Evolutionary conservation across 495 filamentous ascomycete species (phyloP), one percentile per base, ranked within the genome.

Genomic region (Corynascus novoguineensis): DNA sequence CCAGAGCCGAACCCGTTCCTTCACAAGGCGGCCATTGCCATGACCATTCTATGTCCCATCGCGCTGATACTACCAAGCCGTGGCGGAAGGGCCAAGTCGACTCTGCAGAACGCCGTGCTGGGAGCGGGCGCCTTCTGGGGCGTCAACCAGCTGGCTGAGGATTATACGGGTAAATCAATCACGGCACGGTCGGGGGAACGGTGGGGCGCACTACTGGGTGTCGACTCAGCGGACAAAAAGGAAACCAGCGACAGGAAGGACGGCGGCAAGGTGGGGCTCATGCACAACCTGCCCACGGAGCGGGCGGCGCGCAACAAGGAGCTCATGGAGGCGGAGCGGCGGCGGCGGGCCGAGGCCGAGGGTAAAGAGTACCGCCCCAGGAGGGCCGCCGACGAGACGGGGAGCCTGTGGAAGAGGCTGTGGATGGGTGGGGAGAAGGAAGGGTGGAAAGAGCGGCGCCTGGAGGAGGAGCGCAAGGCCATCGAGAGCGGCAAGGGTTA

Each of bases 401-500:
- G 65, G 57, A 74, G 71, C 5, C 5, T 80, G 10, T 56, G 80
- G 64, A 63, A 79, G 65, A 75, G 72, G 66, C 50, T 88, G 7
- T 68, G 66, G 44, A 88, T 85, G 85, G 83, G 86, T 73, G 86
- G 81, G 9, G 76, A 79, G 52, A 82, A 85, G 70, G 84, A 88
- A 67, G 69, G 64, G 48, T 93, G 89, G 90, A 86, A 86, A 78
- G 81, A 82, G 71, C 80, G 79, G 76, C 71, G 90, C 64, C 62
- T 88, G 60, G 68, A 74, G 70, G 80, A 86, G 77, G 87, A 92
- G 69, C 78, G 78, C 73, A 77, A 89, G 73, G 83, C 83, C 53
- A 60, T 92, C 65, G 83, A 85, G 62, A 82, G 86, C 55, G 92
- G 91, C 19, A 87, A 83, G 70, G 87, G 89, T 25, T 91, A 92